Evolutionary conservation across 371 early-diverging fungal species (phyloP), one percentile per base, ranked within the genome.

Genomic region (Phascolomyces articulosus): DNA sequence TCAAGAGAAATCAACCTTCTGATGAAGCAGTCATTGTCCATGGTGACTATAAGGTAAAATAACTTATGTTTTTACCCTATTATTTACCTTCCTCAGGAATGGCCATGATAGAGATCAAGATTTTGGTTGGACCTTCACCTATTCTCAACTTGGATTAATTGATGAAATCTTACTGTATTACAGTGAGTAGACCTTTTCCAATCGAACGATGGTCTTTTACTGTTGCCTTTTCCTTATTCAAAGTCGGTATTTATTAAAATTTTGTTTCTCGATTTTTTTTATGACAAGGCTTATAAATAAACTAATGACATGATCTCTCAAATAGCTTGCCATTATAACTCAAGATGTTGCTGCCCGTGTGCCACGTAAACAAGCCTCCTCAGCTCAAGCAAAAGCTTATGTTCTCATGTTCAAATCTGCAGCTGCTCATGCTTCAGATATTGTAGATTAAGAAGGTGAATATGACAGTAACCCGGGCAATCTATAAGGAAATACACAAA

Each of bases 271-370:
- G n/a, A n/a, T 13, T 44, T 44, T 6, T 15, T n/a, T 34, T 9
- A 9, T 9, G 34, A 34, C 6, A 34, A 31, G 10, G n/a, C n/a
- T n/a, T n/a, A n/a, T n/a, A n/a, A n/a, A n/a, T n/a, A n/a, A n/a
- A n/a, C n/a, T n/a, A n/a, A n/a, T n/a, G n/a, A n/a, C n/a, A n/a
- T n/a, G n/a, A n/a, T n/a, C n/a, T n/a, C n/a, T n/a, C n/a, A n/a
- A n/a, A n/a, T 60, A 91, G 79, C 77, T 92, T 34, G 73, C 91
- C 1, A 93, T 94, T 7, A 93, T 94, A 66, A 68, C 85, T 29
- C 95, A 95, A 69, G 96, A 96, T 26, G 89, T 96, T 63, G 89
- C 91, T n/a, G 96, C 96, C 0, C 86, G 96, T 55, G 87, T 93
- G 29, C 91, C 90, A 2, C 82, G 89, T 48, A 90, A 90, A 65